Percentiles rank a stretch among this genome's conserved stretches.
Conservation (phyloP, 2,329 filamentous ascomycete genomes). For the Plenodomus biglobosus region DNA sequence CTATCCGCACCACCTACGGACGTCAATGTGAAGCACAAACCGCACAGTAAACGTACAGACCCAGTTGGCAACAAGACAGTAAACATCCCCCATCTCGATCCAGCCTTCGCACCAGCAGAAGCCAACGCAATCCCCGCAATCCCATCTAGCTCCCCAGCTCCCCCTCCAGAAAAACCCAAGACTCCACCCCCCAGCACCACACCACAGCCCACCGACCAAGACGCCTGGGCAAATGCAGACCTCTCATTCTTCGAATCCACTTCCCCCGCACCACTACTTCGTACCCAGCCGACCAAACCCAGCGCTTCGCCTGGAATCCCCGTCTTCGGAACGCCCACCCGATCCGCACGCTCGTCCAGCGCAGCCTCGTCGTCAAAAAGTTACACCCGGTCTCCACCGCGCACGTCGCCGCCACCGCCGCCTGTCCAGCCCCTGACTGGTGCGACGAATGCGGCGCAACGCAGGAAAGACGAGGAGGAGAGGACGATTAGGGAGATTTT, state of each 20-base stretch:
- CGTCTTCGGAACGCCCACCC: slow-evolving; percentile 27
- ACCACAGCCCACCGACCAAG: slow-evolving; percentile 6
- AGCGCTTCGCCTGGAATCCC: slow-evolving; percentile 27
- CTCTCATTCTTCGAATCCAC: slow-evolving; percentile 38
- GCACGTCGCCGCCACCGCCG: slow-evolving; percentile 21
- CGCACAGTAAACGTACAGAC: neutral
- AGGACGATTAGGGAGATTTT: slow-evolving; percentile 30
- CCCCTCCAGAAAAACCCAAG: slow-evolving; percentile 1
- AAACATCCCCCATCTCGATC: neutral
- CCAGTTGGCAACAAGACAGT: too few species aligned
- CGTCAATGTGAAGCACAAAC: neutral
- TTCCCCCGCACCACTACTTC: slow-evolving; percentile 2
- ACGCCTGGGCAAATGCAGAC: slow-evolving; percentile 20
- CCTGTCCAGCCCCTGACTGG: slow-evolving; percentile 26
- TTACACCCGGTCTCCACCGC: slow-evolving; percentile 23
- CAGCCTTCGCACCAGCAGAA: neutral
- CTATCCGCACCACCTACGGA: neutral
- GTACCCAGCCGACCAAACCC: slow-evolving; percentile 5
- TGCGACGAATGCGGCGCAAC: slow-evolving; percentile 27
- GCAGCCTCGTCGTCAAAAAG: slow-evolving; percentile 15
- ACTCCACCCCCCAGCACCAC: slow-evolving; percentile 4
- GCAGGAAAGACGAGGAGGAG: slow-evolving; percentile 34
- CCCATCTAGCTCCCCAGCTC: neutral
- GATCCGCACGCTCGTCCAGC: slow-evolving; percentile 4
- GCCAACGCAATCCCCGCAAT: slow-evolving; percentile 8